These are phyloP conservation scores for Suhomyces sp. DNA, from an alignment of 805 yeast species.

Conservation along the genomic window DNA sequence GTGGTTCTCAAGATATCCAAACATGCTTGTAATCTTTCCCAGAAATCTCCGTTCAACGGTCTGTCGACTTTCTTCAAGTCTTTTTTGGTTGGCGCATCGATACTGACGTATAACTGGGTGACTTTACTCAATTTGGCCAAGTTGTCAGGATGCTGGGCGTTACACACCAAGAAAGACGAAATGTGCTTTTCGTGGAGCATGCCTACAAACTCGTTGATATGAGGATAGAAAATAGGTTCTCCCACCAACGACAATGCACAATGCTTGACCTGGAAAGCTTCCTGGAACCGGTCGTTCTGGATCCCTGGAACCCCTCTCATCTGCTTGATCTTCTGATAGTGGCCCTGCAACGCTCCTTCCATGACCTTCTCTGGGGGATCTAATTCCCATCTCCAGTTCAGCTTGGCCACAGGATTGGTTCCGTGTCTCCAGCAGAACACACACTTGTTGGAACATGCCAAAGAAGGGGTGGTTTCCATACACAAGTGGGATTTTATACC, in stretches of 20 bases:
- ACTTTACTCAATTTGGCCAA: slow-evolving; percentile 67
- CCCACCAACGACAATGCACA: slow-evolving; percentile 93
- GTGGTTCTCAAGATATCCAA: slow-evolving; percentile 70
- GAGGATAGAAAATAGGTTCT: slow-evolving; percentile 91
- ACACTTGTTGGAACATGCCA: slow-evolving; percentile 92
- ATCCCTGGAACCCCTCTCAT: slow-evolving; percentile 96
- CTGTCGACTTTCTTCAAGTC: slow-evolving; percentile 82
- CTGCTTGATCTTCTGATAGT: slow-evolving; percentile 87
- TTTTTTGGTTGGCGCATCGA: slow-evolving; percentile 86
- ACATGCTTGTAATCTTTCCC: slow-evolving; percentile 85
- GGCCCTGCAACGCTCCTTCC: slow-evolving; percentile 84
- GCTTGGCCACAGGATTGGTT: slow-evolving; percentile 92
- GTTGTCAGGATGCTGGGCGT: slow-evolving; percentile 93
- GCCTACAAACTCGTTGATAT: slow-evolving; percentile 78
- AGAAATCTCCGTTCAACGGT: slow-evolving; percentile 84
- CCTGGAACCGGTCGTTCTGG: slow-evolving; percentile 82
- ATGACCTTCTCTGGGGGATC: slow-evolving; percentile 83
- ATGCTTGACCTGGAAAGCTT: slow-evolving; percentile 84
- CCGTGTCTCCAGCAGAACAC: slow-evolving; percentile 98
- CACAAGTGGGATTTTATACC: slow-evolving; percentile 89
- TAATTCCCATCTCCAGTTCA: slow-evolving; percentile 91
- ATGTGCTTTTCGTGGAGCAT: slow-evolving; percentile 78
- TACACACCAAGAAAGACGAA: slow-evolving; percentile 86
- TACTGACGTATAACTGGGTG: slow-evolving; percentile 87
- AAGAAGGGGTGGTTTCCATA: slow-evolving; percentile 93